These are phyloP conservation scores for Paspalum vaginatum DNA, from an alignment of 176 grass and related monocot species.

Conservation along the genomic window DNA sequence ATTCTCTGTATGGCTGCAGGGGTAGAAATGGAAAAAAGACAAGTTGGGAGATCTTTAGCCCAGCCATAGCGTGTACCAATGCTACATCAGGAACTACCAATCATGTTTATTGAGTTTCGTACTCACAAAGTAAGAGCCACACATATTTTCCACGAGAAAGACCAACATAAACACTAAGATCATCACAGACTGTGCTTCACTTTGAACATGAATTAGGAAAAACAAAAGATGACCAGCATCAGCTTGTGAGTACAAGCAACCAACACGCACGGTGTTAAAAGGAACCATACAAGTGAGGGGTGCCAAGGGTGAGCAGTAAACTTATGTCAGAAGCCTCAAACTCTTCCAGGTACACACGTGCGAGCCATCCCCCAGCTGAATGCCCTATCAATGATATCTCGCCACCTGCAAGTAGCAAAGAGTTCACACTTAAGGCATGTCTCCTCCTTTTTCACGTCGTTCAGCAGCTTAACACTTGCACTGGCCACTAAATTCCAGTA, in stretches of 20 bases:
- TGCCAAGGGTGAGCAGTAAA: slow-evolving; percentile 84
- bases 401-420: slow-evolving; percentile 47
- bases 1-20: background rate
- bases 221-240: background rate
- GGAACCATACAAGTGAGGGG: slow-evolving; percentile 76
- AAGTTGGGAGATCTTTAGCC: background rate
- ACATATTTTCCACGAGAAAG: background rate
- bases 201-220: background rate
- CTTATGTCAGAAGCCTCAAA: slow-evolving; percentile 69
- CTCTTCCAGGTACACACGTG: slow-evolving; percentile 77
- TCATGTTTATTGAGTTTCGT: background rate
- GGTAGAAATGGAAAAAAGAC: background rate
- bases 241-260: background rate
- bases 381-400: slow-evolving; percentile 82
- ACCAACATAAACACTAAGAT: background rate
- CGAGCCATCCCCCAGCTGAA: slow-evolving; percentile 93
- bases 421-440: background rate
- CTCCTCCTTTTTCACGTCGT: background rate
- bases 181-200: background rate
- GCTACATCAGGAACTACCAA: background rate
- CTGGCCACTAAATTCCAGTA: background rate
- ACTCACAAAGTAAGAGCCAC: background rate
- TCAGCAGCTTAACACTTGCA: background rate
- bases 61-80: background rate
- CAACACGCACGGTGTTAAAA: background rate